Conservation (phyloP, 2,329 filamentous ascomycete genomes). For the Botrytis tulipae region DNA sequence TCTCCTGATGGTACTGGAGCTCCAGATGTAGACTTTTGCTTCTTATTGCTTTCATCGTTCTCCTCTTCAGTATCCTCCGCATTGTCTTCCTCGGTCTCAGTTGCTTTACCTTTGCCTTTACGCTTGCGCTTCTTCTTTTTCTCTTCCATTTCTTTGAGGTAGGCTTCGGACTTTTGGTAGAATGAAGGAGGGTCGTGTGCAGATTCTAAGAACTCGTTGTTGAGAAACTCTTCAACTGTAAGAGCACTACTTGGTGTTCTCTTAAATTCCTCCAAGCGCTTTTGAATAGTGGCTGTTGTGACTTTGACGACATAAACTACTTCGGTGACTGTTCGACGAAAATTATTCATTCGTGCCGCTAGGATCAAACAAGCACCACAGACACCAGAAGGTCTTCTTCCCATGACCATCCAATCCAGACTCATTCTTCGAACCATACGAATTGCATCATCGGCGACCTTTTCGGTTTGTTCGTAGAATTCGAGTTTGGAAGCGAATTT, state of each 20-base stretch:
- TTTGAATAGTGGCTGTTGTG: conserved; percentile 87
- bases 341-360: conserved; percentile 97
- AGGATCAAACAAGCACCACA: conserved; percentile 93
- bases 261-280: conserved; percentile 89
- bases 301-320: conserved; percentile 99
- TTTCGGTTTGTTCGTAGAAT: conserved; percentile 77
- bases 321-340: conserved; percentile 85
- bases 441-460: conserved; percentile 84
- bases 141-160: conserved; percentile 51
- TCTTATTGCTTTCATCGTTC: conserved; percentile 31
- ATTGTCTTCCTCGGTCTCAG: conserved; percentile 31
- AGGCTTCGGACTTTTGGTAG: conserved; percentile 63
- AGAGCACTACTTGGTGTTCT: conserved; percentile 79
- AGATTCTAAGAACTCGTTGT: conserved; percentile 68
- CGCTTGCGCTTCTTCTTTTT: conserved; percentile 47
- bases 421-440: conserved; percentile 91
- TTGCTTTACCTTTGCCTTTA: conserved; percentile 21
- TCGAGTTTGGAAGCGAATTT: conserved; percentile 90
- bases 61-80: conserved; percentile 32
- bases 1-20: conserved; percentile 32
- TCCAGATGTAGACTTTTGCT: conserved; percentile 29
- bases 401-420: conserved; percentile 94
- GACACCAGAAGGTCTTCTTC: conserved; percentile 87
- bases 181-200: conserved; percentile 81
- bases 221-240: conserved; percentile 82